These are phyloP conservation scores for Erodium moschatum DNA, from an alignment of 441 rosid genomes.

Conservation along the genomic window DNA sequence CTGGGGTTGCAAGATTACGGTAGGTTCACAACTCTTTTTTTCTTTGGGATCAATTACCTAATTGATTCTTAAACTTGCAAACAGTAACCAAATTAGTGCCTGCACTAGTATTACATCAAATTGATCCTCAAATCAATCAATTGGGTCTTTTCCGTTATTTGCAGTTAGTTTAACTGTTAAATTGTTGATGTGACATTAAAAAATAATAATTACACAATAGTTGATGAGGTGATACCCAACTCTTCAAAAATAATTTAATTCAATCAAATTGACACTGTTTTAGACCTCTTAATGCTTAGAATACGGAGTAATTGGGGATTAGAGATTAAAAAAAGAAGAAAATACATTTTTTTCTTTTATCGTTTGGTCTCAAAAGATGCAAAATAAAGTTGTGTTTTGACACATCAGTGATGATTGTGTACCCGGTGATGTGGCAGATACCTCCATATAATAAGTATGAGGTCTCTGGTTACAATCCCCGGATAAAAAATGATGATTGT, in stretches of 20 bases:
- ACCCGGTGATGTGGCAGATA: too few relatives aligned
- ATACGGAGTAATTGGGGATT: neutral
- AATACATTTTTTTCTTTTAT: neutral
- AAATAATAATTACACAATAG: neutral
- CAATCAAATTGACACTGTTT: neutral
- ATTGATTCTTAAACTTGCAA: neutral
- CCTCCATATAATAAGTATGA: too few relatives aligned
- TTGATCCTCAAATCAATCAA: neutral
- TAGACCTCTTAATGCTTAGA: neutral
- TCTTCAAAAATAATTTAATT: neutral
- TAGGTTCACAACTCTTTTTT: constrained; percentile 21
- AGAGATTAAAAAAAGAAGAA: neutral
- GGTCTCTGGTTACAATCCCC: too few relatives aligned
- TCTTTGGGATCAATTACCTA: neutral
- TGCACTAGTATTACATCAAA: neutral
- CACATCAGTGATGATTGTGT: neutral
- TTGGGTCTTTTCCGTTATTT: neutral
- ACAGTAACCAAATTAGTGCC: neutral
- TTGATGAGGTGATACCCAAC: neutral
- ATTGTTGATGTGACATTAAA: neutral
- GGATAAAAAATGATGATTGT: neutral
- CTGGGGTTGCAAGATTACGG: constrained; percentile 96
- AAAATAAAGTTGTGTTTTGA: neutral
- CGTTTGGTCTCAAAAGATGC: neutral
- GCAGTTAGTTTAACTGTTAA: neutral